Evolutionary conservation across 495 filamentous ascomycete genomes (phyloP).

Genomic region (Neurospora sp.): DNA sequence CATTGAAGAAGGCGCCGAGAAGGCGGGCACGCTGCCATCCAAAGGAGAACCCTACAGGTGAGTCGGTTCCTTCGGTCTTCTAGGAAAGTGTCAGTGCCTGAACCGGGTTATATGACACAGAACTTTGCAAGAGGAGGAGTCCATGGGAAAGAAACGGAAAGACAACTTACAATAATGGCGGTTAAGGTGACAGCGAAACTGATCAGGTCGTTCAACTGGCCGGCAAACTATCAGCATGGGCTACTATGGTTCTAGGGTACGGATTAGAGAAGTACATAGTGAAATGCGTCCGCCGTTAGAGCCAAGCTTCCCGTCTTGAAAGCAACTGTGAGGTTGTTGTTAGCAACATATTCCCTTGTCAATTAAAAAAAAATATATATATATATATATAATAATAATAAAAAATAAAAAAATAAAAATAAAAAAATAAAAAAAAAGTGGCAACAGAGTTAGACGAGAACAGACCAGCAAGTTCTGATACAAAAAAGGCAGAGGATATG

Average conservation of each 20-base stretch:
- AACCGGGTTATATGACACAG: not conserved
- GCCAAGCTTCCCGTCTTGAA: slow-evolving; percentile 83
- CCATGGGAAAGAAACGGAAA: not conserved
- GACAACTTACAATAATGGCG: slow-evolving; percentile 58
- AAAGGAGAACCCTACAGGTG: slow-evolving; percentile 31
- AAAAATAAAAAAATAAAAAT: not conserved
- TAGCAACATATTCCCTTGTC: not conserved
- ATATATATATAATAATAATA: too few relatives aligned
- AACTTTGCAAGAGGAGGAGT: slow-evolving; percentile 5
- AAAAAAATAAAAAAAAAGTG: not conserved
- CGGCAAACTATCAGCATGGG: not conserved
- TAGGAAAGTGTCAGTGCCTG: slow-evolving; percentile 8
- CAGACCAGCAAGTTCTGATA: slow-evolving; percentile 64
- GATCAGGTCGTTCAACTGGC: slow-evolving; percentile 80
- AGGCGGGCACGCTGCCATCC: slow-evolving; percentile 91
- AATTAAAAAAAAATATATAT: not conserved
- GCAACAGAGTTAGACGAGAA: not conserved
- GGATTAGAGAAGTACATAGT: slow-evolving; percentile 55
- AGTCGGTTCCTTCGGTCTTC: slow-evolving; percentile 32
- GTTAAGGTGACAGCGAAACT: slow-evolving; percentile 74
- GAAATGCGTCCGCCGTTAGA: slow-evolving; percentile 88
- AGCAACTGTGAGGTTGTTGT: slow-evolving; percentile 40
- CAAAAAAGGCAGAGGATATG: slow-evolving; percentile 75
- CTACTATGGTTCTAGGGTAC: not conserved
- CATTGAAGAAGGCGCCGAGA: slow-evolving; percentile 88